Base-by-base conservation (phyloP, 1,284 basidiomycete species). In the Lentinula novae-zelandiae region DNA sequence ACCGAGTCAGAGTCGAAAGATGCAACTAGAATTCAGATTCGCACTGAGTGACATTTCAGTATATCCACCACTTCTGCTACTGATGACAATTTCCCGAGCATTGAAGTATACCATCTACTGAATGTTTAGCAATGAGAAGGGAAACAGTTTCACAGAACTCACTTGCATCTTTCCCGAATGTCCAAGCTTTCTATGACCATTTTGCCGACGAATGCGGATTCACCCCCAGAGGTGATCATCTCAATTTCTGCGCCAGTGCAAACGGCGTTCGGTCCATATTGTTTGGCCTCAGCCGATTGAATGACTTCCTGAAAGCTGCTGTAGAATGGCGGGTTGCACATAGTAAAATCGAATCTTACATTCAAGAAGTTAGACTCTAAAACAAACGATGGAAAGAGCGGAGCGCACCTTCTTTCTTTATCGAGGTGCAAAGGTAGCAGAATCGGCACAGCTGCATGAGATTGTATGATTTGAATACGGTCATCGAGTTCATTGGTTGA, bases 311-410 rank as follows among this genome's bases (percentile, higher is more conserved):
- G 82, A 0, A 71, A 67, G 57, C 86, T 91, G 12, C 76, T 71
- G 70, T 96, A 98, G 74, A 98, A 98, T 0, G 96, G 96, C 0
- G 96, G 96, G 70, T 98, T 98, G 75, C 95, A 98, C 86, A 98
- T 93, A 0, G 86, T 86, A 66, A 96, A 92, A 61, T 86, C 81
- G 71, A 83, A 84, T 22, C 79, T 77, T 57, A 1, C 36, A 31
- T 9, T 20, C 6, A 31, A 17, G 58, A 48, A 57, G 52, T 31
- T 22, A 4, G 3, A 27, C n/a, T 13, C 13, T 13, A 34, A 38
- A 42, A 22, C 54, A 27, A 9, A n/a, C 39, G 8, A 46, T 40
- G 38, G 17, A 10, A 31, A 38, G 15, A 31, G 39, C n/a, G 10
- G 39, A 36, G 42, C 40, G 84, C 78, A 2, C 86, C 81, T 0